These are phyloP conservation scores for Cyberlindnera mrakii DNA, from an alignment of 805 yeast genomes.

Conservation along the genomic window DNA sequence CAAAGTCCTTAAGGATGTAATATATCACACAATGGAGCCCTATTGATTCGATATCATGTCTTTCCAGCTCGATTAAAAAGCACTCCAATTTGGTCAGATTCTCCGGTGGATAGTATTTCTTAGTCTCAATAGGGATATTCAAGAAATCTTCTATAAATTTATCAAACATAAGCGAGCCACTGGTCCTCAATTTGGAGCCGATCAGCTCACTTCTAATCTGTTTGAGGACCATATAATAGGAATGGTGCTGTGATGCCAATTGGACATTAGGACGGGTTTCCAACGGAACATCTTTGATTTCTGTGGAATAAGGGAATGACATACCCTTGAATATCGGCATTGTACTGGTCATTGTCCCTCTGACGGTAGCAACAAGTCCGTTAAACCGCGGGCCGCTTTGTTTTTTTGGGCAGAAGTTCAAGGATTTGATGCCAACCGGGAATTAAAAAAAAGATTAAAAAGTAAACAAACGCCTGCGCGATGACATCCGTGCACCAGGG, in stretches of 20 bases:
- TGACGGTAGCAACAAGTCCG: too few species aligned
- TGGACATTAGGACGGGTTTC: conserved; percentile 16
- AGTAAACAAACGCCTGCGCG: too few species aligned
- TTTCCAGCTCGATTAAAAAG: conserved; percentile 10
- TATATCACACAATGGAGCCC: conserved; percentile 16
- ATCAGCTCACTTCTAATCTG: conserved; percentile 19
- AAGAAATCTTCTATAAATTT: conserved; percentile 15
- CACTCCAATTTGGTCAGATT: conserved; percentile 12
- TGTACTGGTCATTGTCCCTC: background rate
- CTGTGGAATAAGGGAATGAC: conserved; percentile 20
- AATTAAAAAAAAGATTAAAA: too few species aligned
- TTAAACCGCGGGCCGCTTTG: too few species aligned
- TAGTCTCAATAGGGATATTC: conserved; percentile 6
- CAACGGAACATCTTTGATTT: conserved; percentile 12
- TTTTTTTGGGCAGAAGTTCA: too few species aligned
- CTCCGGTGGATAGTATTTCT: conserved; percentile 20
- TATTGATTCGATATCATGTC: conserved; percentile 3
- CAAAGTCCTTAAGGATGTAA: conserved; percentile 22
- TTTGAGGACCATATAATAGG: conserved; percentile 18
- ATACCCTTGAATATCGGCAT: conserved; percentile 10
- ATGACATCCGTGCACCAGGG: too few species aligned
- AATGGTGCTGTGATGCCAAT: conserved; percentile 15
- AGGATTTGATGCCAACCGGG: too few species aligned
- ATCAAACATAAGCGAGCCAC: conserved; percentile 15
- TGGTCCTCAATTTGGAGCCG: conserved; percentile 3